Evolutionary conservation across 345 rosid genomes (phyloP), one percentile per base, ranked within the genome.

Genomic region (Punica granatum): DNA sequence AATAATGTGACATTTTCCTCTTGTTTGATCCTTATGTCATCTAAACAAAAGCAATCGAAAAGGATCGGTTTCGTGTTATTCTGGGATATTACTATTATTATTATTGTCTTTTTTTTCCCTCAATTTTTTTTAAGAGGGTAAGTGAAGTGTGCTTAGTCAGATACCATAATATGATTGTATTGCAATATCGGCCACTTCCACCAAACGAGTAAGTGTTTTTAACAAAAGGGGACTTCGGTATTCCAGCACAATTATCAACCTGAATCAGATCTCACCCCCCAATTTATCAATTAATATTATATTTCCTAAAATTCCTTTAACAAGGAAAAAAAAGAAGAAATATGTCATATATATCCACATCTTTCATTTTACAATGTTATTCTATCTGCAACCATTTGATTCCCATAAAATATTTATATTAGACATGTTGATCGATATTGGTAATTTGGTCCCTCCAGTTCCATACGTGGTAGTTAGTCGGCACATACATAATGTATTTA

Each of bases 91-190:
- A n/a, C n/a, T n/a, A n/a, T n/a, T n/a, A n/a, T n/a, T n/a, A n/a
- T n/a, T n/a, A n/a, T n/a, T n/a, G n/a, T n/a, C n/a, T n/a, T n/a
- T n/a, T n/a, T n/a, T n/a, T n/a, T n/a, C n/a, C n/a, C n/a, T n/a
- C n/a, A n/a, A n/a, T n/a, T n/a, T n/a, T n/a, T n/a, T n/a, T n/a
- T n/a, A n/a, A n/a, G n/a, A n/a, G n/a, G n/a, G n/a, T n/a, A n/a
- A n/a, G n/a, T n/a, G n/a, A n/a, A 41, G 65, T 31, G 71, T 43
- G 71, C 43, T 43, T 30, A 32, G 65, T 68, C 58, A 68, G 65
- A 60, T 33, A 46, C 58, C 71, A 68, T 30, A 32, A 21, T 32
- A n/a, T 32, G 59, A 37, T 37, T n/a, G n/a, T n/a, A 30, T 39
- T 32, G 71, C 56, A 42, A 11, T 31, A 59, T 59, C 11, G 64